Evolutionary conservation across 352 stramenopile genomes (phyloP).

Genomic region (Globisporangium splendens): DNA sequence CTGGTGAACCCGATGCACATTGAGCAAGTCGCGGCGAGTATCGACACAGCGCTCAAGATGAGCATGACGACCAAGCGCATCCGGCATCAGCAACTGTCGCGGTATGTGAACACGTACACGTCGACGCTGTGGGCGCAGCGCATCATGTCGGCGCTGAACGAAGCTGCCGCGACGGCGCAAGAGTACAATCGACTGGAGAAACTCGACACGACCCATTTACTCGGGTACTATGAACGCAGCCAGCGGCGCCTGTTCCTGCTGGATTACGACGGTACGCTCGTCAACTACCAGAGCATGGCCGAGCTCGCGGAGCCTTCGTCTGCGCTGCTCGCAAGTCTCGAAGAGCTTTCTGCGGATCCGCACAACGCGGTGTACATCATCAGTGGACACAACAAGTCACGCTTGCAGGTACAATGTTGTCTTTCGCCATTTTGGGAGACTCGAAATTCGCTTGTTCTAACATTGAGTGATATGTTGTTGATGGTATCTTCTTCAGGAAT

Average conservation of each 20-base stretch:
- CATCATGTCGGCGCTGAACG: conserved; percentile 80
- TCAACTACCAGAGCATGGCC: conserved; percentile 78
- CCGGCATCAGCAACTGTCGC: conserved; percentile 77
- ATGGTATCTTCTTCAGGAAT: conserved; percentile 37
- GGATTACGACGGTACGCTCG: conserved; percentile 84
- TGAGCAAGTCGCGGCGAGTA: conserved; percentile 81
- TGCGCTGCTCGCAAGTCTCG: conserved; percentile 56
- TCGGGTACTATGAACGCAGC: conserved; percentile 82
- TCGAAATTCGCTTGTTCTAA: neutral
- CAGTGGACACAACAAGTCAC: conserved; percentile 73
- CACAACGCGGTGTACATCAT: conserved; percentile 86
- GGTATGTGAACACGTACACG: conserved; percentile 90
- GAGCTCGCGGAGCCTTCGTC: conserved; percentile 58
- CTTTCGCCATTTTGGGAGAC: neutral
- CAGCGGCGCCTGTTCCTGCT: conserved; percentile 78
- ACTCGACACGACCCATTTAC: conserved; percentile 75
- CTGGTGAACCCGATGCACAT: conserved; percentile 89
- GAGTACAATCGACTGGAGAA: conserved; percentile 88
- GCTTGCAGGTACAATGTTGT: conserved; percentile 36
- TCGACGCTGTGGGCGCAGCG: conserved; percentile 81
- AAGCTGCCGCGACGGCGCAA: conserved; percentile 66
- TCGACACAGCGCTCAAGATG: conserved; percentile 84
- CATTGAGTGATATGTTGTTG: neutral
- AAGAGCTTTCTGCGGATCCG: conserved; percentile 64
- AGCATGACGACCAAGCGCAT: conserved; percentile 85